Percentiles rank a stretch among this genome's conserved stretches.
These are phyloP conservation scores for Starmerella etchellsii DNA, from an alignment of 805 yeast species.

Conservation along the genomic window DNA sequence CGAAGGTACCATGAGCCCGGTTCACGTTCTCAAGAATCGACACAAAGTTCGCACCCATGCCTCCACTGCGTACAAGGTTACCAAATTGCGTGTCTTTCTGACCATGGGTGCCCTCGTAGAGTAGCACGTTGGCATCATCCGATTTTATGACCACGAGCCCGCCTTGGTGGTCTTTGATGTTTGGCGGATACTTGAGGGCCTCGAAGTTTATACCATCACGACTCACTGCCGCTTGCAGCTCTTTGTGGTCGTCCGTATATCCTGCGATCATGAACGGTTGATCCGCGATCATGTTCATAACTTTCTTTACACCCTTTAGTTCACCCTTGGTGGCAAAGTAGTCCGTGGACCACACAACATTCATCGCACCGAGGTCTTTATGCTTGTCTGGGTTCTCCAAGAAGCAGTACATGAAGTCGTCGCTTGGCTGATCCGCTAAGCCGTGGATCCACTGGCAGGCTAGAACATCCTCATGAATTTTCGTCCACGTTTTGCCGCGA, in stretches of 20 bases:
- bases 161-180: slow-evolving; percentile 42
- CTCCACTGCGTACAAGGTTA: slow-evolving; percentile 71
- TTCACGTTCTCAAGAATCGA: slow-evolving; percentile 58
- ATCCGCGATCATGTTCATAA: slow-evolving; percentile 62
- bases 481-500: slow-evolving; percentile 51
- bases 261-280: slow-evolving; percentile 69
- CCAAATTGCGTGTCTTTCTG: slow-evolving; percentile 45
- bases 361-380: background rate
- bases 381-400: slow-evolving; percentile 1
- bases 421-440: slow-evolving; percentile 34
- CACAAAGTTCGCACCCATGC: slow-evolving; percentile 79
- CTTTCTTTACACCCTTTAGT: slow-evolving; percentile 39
- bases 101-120: slow-evolving; percentile 35
- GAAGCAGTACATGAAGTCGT: slow-evolving; percentile 54
- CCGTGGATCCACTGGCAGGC: slow-evolving; percentile 59
- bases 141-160: slow-evolving; percentile 75
- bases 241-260: slow-evolving; percentile 30
- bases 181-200: slow-evolving; percentile 64
- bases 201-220: slow-evolving; percentile 68
- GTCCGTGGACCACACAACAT: slow-evolving; percentile 41
- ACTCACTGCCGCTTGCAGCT: slow-evolving; percentile 55
- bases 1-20: slow-evolving; percentile 35
- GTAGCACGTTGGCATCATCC: slow-evolving; percentile 53
- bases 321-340: slow-evolving; percentile 24
- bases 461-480: slow-evolving; percentile 40